Evolutionary conservation across 129 eudicot genomes (phyloP).

Genomic region (Tagetes patula): DNA sequence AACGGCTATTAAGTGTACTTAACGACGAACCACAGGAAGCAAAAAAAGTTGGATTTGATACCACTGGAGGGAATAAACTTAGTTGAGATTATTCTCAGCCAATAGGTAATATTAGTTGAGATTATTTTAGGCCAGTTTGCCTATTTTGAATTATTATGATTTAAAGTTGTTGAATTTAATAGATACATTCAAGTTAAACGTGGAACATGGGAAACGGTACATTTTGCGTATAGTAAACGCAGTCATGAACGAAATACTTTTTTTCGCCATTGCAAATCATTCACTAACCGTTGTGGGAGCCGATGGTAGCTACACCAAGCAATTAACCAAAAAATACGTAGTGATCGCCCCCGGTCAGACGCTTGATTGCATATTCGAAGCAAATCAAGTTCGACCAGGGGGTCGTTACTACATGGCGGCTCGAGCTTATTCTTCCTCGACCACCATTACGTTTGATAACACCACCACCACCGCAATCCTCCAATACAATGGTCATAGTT

Average conservation of each 20-base stretch:
- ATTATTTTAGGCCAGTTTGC: too few relatives aligned
- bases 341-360: slow-evolving; percentile 62
- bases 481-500: slow-evolving; percentile 21
- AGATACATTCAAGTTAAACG: slow-evolving; percentile 48
- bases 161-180: not conserved
- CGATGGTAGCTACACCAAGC: slow-evolving; percentile 61
- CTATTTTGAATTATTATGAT: not conserved
- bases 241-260: slow-evolving; percentile 43
- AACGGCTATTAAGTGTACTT: too few relatives aligned
- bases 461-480: slow-evolving; percentile 55
- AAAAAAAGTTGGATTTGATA: too few relatives aligned
- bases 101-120: too few relatives aligned
- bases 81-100: too few relatives aligned
- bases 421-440: slow-evolving; percentile 31
- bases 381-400: slow-evolving; percentile 38
- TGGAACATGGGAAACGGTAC: slow-evolving; percentile 39
- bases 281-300: slow-evolving; percentile 54
- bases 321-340: slow-evolving; percentile 34
- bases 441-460: slow-evolving; percentile 27
- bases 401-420: slow-evolving; percentile 58
- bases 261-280: slow-evolving; percentile 47
- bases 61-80: too few relatives aligned
- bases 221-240: slow-evolving; percentile 56
- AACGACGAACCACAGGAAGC: too few relatives aligned
- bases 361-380: slow-evolving; percentile 50